A percentile compares a stretch with the other conserved stretches of the same genome.
Evolutionary conservation across 306 rosid species (phyloP).

Genomic region (Vigna unguiculata): DNA sequence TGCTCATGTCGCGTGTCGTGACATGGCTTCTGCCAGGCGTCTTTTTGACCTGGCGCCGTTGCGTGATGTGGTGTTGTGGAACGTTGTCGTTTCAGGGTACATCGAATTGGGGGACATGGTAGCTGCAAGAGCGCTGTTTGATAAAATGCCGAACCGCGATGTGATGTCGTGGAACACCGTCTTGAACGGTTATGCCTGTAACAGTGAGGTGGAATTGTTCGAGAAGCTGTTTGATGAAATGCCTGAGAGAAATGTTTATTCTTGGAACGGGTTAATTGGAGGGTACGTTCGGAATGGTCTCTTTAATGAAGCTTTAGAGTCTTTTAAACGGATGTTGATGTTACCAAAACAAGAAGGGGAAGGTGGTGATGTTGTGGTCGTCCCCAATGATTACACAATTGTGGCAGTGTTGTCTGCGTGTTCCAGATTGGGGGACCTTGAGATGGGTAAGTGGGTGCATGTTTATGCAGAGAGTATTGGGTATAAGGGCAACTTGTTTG

Average conservation of each 20-base stretch:
- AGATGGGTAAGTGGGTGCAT: slow-evolving; percentile 72
- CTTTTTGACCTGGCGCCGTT: slow-evolving; percentile 71
- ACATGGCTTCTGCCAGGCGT: slow-evolving; percentile 59
- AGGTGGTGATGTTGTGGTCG: slow-evolving; percentile 41
- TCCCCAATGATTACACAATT: slow-evolving; percentile 79
- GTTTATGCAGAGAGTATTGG: slow-evolving; percentile 59
- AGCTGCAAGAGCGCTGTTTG: slow-evolving; percentile 63
- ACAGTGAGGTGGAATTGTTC: slow-evolving; percentile 58
- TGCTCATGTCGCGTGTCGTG: slow-evolving; percentile 57
- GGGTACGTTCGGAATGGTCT: slow-evolving; percentile 61
- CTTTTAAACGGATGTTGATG: slow-evolving; percentile 68
- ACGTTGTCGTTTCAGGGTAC: slow-evolving; percentile 69
- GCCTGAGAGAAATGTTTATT: slow-evolving; percentile 73
- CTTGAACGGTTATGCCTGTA: slow-evolving; percentile 71
- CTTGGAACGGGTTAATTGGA: slow-evolving; percentile 82
- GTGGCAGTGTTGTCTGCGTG: slow-evolving; percentile 67
- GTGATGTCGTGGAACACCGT: slow-evolving; percentile 77
- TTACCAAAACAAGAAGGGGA: neutral
- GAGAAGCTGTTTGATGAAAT: slow-evolving; percentile 70
- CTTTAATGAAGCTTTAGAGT: slow-evolving; percentile 54
- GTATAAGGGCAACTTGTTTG: slow-evolving; percentile 56
- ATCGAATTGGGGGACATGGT: slow-evolving; percentile 61
- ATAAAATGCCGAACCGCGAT: slow-evolving; percentile 68
- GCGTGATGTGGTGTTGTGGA: slow-evolving; percentile 79
- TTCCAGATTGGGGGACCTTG: slow-evolving; percentile 85